These are phyloP conservation scores for Geotrichum klebahnii DNA, from an alignment of 1,139 yeast genomes.

Conservation along the genomic window DNA sequence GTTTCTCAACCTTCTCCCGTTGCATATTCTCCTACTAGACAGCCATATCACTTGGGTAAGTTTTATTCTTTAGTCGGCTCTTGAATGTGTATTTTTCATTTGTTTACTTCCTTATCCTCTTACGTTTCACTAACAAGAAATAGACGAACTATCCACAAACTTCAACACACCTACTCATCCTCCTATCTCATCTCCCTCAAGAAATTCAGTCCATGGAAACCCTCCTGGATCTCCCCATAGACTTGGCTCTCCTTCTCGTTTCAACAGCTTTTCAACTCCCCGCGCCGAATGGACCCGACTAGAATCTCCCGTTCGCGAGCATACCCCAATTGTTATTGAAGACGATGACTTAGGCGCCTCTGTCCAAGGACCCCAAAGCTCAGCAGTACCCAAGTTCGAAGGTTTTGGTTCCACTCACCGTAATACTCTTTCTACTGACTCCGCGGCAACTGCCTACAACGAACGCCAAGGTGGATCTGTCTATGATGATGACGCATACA, in stretches of 20 bases:
- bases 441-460: constrained; percentile 14
- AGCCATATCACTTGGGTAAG: constrained; percentile 30
- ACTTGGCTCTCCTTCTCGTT: too few species aligned
- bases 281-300: constrained; percentile 35
- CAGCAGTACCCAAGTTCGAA: not conserved
- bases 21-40: constrained; percentile 28
- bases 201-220: constrained; percentile 18
- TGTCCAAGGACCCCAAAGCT: too few species aligned
- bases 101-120: constrained; percentile 10
- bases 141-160: too few species aligned
- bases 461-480: constrained; percentile 8
- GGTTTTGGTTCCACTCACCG: constrained; percentile 4
- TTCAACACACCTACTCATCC: constrained; percentile 14
- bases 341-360: too few species aligned
- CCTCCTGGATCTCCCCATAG: constrained; percentile 21
- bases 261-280: too few species aligned
- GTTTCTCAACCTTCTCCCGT: constrained; percentile 23
- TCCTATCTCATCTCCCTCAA: constrained; percentile 24
- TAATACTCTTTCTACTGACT: constrained; percentile 14
- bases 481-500: constrained; percentile 13
- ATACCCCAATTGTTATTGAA: constrained; percentile 30
- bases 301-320: constrained; percentile 30
- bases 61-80: not conserved
- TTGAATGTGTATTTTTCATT: not conserved
- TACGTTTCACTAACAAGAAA: not conserved